These are phyloP conservation scores for Aspergillus kassunensis DNA, from an alignment of 495 filamentous ascomycete genomes.

Conservation along the genomic window DNA sequence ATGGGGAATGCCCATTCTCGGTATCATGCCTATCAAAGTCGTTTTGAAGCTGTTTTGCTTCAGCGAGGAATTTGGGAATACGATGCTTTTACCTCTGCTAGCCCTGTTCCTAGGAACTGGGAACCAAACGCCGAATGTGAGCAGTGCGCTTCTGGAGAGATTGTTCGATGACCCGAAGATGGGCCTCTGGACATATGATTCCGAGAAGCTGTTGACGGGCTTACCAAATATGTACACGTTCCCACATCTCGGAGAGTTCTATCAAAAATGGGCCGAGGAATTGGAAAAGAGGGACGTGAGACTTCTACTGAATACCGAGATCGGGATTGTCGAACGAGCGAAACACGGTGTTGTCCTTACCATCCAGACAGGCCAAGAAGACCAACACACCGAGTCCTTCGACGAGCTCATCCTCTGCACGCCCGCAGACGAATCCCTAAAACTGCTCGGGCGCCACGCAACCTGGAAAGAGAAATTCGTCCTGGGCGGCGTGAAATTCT, in stretches of 20 bases:
- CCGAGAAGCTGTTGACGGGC: constrained; percentile 64
- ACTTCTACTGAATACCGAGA: constrained; percentile 59
- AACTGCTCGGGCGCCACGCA: constrained; percentile 58
- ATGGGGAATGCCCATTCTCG: constrained; percentile 67
- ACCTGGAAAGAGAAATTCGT: constrained; percentile 63
- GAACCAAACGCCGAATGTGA: constrained; percentile 75
- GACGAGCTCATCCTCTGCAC: constrained; percentile 72
- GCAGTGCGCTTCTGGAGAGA: constrained; percentile 69
- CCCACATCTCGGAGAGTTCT: constrained; percentile 69
- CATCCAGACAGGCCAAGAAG: background rate
- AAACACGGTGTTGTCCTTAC: constrained; percentile 52
- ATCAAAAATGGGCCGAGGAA: constrained; percentile 62
- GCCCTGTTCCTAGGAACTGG: constrained; percentile 77
- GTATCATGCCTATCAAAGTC: constrained; percentile 65
- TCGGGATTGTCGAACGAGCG: constrained; percentile 54
- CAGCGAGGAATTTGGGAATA: constrained; percentile 68
- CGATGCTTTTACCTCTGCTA: constrained; percentile 68
- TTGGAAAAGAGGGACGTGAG: constrained; percentile 61
- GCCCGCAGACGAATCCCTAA: constrained; percentile 66
- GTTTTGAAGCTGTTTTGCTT: constrained; percentile 69
- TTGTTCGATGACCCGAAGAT: constrained; percentile 71
- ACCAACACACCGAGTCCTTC: constrained; percentile 43
- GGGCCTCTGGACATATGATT: constrained; percentile 71
- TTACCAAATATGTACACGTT: constrained; percentile 80
- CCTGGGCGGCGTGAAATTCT: constrained; percentile 72